phyloP scores from a whole-genome alignment of 495 filamentous ascomycete species.

The Bombardia bombarda region DNA sequence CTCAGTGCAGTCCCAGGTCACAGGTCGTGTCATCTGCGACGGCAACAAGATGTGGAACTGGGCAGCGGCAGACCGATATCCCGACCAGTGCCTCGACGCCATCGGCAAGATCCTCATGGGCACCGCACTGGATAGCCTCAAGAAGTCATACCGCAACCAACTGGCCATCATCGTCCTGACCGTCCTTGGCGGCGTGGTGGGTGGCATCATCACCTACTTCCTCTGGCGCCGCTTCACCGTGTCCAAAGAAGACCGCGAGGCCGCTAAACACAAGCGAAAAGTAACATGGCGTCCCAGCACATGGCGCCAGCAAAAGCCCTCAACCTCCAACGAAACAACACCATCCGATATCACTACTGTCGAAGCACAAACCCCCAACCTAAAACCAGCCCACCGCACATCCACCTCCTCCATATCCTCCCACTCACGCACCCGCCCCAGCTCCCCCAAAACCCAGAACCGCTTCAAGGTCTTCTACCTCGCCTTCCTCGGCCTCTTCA shows the following conservation, averaged over 20 bases:
- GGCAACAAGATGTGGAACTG: slow-evolving; percentile 23
- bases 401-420: background rate
- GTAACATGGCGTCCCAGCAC: background rate
- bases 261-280: background rate
- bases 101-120: slow-evolving; percentile 10
- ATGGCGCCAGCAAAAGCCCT: background rate
- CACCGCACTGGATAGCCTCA: slow-evolving; percentile 9
- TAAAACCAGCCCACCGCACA: background rate
- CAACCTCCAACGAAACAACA: background rate
- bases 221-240: slow-evolving; percentile 7
- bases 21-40: slow-evolving; percentile 13
- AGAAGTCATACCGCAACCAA: slow-evolving; percentile 10
- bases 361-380: background rate
- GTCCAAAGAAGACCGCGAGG: background rate
- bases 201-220: slow-evolving; percentile 7
- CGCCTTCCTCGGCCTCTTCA: slow-evolving; percentile 6
- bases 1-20: background rate
- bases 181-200: slow-evolving; percentile 12
- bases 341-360: background rate
- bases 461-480: background rate
- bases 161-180: slow-evolving; percentile 10
- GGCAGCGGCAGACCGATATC: slow-evolving; percentile 16
- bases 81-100: slow-evolving; percentile 11
- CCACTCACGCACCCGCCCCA: background rate
- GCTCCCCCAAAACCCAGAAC: background rate